A percentile compares a stretch with the other conserved stretches of the same genome.
Conservation (phyloP, 116 monocot species). For the Phalaenopsis hybrid region DNA sequence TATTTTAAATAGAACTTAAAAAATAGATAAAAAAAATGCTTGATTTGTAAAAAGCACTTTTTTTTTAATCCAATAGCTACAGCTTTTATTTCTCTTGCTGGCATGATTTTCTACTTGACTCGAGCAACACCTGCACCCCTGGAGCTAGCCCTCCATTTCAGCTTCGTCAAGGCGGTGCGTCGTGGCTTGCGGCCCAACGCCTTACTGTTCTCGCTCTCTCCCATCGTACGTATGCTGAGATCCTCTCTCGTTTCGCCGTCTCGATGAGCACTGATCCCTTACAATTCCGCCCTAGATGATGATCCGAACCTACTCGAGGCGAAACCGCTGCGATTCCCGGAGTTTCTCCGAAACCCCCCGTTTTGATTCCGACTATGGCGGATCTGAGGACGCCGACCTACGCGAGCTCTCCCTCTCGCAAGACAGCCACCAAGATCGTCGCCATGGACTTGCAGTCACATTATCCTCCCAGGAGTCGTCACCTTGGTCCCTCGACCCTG, state of each 20-base stretch:
- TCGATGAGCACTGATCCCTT: not conserved
- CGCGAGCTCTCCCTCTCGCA: slow-evolving; percentile 27
- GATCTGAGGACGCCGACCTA: slow-evolving; percentile 9
- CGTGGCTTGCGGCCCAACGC: too few relatives aligned
- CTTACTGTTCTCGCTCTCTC: too few relatives aligned
- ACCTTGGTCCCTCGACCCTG: slow-evolving; percentile 52
- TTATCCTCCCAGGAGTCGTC: slow-evolving; percentile 71
- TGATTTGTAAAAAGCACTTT: too few relatives aligned
- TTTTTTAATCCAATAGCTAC: too few relatives aligned
- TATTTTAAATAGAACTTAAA: too few relatives aligned
- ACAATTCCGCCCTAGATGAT: slow-evolving; percentile 38
- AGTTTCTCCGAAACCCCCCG: slow-evolving; percentile 28
- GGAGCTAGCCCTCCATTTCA: too few relatives aligned
- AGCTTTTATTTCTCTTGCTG: too few relatives aligned
- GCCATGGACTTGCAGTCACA: slow-evolving; percentile 13
- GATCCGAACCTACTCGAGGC: slow-evolving; percentile 72
- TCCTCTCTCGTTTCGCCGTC: not conserved
- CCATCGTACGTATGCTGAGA: not conserved
- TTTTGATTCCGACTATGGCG: slow-evolving; percentile 12
- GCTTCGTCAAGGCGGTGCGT: too few relatives aligned
- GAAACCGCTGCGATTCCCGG: slow-evolving; percentile 36
- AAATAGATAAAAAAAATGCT: too few relatives aligned
- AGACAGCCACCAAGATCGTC: slow-evolving; percentile 24
- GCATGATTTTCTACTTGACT: too few relatives aligned
- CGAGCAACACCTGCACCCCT: too few relatives aligned